Base-by-base conservation (phyloP, 352 stramenopile genomes). In the Globisporangium barbulae region DNA sequence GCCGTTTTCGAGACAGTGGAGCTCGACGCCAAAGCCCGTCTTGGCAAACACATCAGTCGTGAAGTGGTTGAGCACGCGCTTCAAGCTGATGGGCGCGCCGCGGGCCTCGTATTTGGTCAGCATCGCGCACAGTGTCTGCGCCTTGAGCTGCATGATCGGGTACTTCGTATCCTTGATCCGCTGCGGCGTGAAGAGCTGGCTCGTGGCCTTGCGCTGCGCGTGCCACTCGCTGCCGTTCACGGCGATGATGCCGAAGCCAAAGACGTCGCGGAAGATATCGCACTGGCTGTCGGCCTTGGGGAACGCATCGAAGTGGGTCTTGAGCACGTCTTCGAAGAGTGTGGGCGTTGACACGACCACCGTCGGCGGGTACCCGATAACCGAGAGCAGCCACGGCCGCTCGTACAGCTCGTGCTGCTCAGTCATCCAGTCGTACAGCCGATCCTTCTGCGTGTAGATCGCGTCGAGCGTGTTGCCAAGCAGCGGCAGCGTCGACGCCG, bases 141-240 rank as follows among this genome's bases (percentile, higher is more conserved):
- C 62, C 55, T 83, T 70, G 10, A 65, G 57, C 12, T 60, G 62
- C 19, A 87, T 65, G 31, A 72, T 56, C n/a, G 70, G 44, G 19
- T 73, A 59, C 72, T 85, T 84, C 30, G 70, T 61, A 1, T 82
- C 69, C 22, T 74, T 66, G 73, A 89, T 70, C 64, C 73, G 77
- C 21, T 73, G 72, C 9, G 75, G 75, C 22, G 79, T 84, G 56
- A 96, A 93, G 31, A 97, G 90, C 55, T 96, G 88, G 57, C 83
- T 93, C 61, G 87, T 84, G 2, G 71, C 84, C 65, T 93, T 90
- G 61, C 87, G 76, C 63, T 96, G 83, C 35, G 77, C 55, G 3
- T 59, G 61, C 83, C 87, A 94, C 41, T 64, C 66, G 31, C 73
- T 59, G 0, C 83, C 79, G 55, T 94, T 83, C 21, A 72, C 53